A percentile compares a stretch with the other conserved stretches of the same genome.
phyloP scores from a whole-genome alignment of 1,139 yeast genomes.

The Lipomyces yarrowii region DNA sequence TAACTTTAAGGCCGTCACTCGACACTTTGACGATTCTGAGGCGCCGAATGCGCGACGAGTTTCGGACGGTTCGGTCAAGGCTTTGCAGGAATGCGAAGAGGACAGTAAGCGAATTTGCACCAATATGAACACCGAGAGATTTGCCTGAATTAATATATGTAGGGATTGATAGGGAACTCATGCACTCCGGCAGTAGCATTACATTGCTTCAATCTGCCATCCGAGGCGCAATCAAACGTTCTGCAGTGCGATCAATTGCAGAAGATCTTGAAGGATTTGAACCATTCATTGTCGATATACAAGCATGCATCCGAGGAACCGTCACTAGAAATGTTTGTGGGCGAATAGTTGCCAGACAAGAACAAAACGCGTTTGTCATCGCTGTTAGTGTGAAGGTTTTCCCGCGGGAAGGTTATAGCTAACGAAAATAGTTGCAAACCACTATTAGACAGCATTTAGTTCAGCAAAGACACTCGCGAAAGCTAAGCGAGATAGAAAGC shows the following conservation, averaged over 20 bases:
- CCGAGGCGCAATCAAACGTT: constrained; percentile 22
- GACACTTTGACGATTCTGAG: constrained; percentile 40
- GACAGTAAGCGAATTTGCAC: constrained; percentile 39
- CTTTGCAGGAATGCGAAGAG: constrained; percentile 38
- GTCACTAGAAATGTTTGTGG: not conserved
- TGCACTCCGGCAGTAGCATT: constrained; percentile 6
- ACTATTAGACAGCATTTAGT: constrained; percentile 7
- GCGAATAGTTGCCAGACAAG: not conserved
- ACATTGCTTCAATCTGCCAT: constrained; percentile 18
- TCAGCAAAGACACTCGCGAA: not conserved
- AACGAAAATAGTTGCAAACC: constrained; percentile 8
- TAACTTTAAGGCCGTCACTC: constrained; percentile 47
- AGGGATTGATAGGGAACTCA: constrained; percentile 14
- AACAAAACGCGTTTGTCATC: constrained; percentile 4
- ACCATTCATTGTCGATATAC: constrained; percentile 2
- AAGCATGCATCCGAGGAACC: constrained; percentile 7
- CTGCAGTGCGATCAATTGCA: constrained; percentile 7
- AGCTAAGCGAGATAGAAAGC: not conserved
- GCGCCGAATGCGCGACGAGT: constrained; percentile 23
- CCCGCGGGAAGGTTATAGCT: not conserved
- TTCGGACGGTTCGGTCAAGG: constrained; percentile 24
- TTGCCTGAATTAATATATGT: not conserved
- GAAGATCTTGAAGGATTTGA: constrained; percentile 6
- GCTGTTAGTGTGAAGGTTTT: not conserved
- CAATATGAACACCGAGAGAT: not conserved